Percentiles rank a stretch among this genome's conserved stretches.
Evolutionary conservation across 106 monocot species (phyloP).

Genomic region (Dendrobium huoshanense): DNA sequence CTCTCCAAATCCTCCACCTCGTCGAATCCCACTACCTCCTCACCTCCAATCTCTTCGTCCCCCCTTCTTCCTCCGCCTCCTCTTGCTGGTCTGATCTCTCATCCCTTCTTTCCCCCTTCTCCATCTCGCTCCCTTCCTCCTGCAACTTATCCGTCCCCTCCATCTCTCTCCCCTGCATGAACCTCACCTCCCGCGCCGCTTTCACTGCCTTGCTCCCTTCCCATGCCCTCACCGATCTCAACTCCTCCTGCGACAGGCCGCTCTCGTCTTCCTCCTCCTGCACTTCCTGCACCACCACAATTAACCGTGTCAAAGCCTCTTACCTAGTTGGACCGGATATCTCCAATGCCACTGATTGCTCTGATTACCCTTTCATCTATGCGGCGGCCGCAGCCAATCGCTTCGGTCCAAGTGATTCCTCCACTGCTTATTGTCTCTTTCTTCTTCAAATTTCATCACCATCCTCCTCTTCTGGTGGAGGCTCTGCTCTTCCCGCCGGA

Average conservation of each 20-base stretch:
- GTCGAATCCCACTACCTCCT: slow-evolving; percentile 51
- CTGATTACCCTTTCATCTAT: slow-evolving; percentile 57
- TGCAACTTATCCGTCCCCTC: slow-evolving; percentile 45
- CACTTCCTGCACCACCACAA: slow-evolving; percentile 59
- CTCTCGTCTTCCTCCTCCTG: slow-evolving; percentile 34
- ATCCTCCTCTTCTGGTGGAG: neutral
- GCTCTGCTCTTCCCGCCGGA: neutral
- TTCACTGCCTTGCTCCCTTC: slow-evolving; percentile 41
- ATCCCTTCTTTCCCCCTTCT: slow-evolving; percentile 10
- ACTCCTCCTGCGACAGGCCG: slow-evolving; percentile 36
- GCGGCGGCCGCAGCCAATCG: slow-evolving; percentile 41
- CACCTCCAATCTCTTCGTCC: slow-evolving; percentile 42
- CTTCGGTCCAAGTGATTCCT: slow-evolving; percentile 47
- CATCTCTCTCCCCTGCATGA: slow-evolving; percentile 67
- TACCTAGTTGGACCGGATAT: slow-evolving; percentile 45
- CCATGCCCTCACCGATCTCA: slow-evolving; percentile 26
- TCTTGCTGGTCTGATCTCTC: slow-evolving; percentile 17
- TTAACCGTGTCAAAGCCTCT: slow-evolving; percentile 32
- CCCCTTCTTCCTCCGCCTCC: slow-evolving; percentile 33
- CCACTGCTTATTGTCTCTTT: slow-evolving; percentile 60
- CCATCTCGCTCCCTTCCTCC: slow-evolving; percentile 33
- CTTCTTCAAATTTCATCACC: slow-evolving; percentile 16
- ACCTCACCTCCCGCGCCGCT: slow-evolving; percentile 43
- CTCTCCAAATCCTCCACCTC: slow-evolving; percentile 43
- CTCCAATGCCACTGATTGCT: slow-evolving; percentile 61